Conservation (phyloP, 305 asterid genomes). For the Striga hermonthica region DNA sequence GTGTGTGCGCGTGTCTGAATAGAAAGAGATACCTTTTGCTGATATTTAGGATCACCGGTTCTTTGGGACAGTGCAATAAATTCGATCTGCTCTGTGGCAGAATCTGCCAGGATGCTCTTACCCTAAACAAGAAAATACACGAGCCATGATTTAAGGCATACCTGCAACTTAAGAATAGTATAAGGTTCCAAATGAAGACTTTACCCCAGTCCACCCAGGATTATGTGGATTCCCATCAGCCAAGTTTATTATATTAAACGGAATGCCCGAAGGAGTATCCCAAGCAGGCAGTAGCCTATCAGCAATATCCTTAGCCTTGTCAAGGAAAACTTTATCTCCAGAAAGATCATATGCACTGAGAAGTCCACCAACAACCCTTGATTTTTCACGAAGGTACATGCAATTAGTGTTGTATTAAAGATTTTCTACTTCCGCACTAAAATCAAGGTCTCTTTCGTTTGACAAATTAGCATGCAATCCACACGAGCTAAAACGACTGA, state of each 20-base stretch:
- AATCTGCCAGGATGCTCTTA: slow-evolving; percentile 90
- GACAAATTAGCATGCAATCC: neutral
- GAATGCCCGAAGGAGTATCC: slow-evolving; percentile 88
- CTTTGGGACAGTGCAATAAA: slow-evolving; percentile 98
- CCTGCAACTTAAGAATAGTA: too few relatives aligned
- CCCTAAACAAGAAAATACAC: slow-evolving; percentile 52
- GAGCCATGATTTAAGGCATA: too few relatives aligned
- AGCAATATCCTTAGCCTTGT: slow-evolving; percentile 90
- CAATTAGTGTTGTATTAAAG: slow-evolving; percentile 28
- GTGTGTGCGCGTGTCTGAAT: too few relatives aligned
- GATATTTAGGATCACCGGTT: slow-evolving; percentile 88
- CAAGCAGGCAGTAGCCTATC: slow-evolving; percentile 94
- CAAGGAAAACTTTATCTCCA: slow-evolving; percentile 87
- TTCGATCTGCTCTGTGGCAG: slow-evolving; percentile 97
- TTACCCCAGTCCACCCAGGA: slow-evolving; percentile 98
- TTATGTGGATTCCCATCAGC: slow-evolving; percentile 85
- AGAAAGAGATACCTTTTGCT: slow-evolving; percentile 55
- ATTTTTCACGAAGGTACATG: slow-evolving; percentile 34
- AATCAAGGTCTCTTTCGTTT: slow-evolving; percentile 14
- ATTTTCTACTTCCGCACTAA: slow-evolving; percentile 25
- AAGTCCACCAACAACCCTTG: slow-evolving; percentile 98
- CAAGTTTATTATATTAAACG: slow-evolving; percentile 80
- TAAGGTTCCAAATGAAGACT: slow-evolving; percentile 29
- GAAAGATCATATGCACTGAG: slow-evolving; percentile 91
- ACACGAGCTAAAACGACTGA: slow-evolving; percentile 33